Evolutionary conservation across 108 stramenopile species (phyloP).

Genomic region (Cyclostephanos invisitatus): DNA sequence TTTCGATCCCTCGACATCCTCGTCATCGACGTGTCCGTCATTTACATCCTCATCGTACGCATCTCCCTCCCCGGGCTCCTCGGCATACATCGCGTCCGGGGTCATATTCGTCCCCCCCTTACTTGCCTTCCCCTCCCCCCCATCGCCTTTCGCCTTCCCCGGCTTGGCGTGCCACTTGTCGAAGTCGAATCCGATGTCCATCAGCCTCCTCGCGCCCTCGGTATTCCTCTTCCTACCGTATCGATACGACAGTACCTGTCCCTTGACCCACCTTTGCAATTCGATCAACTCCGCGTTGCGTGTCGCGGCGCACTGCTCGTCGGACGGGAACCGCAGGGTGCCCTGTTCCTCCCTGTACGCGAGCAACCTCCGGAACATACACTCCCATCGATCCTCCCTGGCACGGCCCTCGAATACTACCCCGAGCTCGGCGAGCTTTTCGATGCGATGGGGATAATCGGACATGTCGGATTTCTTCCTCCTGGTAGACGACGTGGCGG

Average conservation of each 20-base stretch:
- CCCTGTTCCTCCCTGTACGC: conserved; percentile 62
- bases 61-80: neutral
- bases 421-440: conserved; percentile 18
- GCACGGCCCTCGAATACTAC: conserved; percentile 4
- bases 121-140: neutral
- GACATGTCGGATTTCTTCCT: conserved; percentile 11
- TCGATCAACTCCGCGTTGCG: conserved; percentile 29
- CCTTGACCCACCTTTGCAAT: conserved; percentile 42
- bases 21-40: neutral
- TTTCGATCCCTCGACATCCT: neutral
- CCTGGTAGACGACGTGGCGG: too few species aligned
- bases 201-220: conserved; percentile 12
- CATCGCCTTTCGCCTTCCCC: conserved; percentile 11
- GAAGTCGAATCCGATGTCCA: conserved; percentile 36
- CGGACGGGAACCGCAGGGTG: conserved; percentile 45
- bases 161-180: conserved; percentile 47
- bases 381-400: conserved; percentile 42
- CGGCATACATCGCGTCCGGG: neutral
- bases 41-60: neutral
- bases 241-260: conserved; percentile 27
- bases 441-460: conserved; percentile 46
- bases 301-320: conserved; percentile 44
- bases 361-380: conserved; percentile 55
- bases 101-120: neutral
- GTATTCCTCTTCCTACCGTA: conserved; percentile 28